Evolutionary conservation across 2,329 filamentous ascomycete genomes (phyloP).

Genomic region (Pestalotiopsis sp.): DNA sequence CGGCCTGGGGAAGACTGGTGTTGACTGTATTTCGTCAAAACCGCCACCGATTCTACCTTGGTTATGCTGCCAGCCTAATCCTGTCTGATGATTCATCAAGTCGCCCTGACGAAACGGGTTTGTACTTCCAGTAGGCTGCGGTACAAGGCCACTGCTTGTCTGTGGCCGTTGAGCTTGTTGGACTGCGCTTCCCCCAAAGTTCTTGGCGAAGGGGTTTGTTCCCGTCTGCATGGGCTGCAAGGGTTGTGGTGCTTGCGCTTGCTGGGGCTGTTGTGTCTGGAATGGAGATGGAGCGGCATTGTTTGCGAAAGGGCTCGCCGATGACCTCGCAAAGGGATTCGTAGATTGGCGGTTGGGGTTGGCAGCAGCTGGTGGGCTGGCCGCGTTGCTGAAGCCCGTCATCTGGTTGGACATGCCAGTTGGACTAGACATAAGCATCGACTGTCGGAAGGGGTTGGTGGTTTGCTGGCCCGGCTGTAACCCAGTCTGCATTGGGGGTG

Average conservation of each 20-base stretch:
- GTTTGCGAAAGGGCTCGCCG: slow-evolving; percentile 39
- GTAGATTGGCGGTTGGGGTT: slow-evolving; percentile 67
- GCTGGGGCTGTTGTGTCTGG: slow-evolving; percentile 40
- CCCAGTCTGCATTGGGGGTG: slow-evolving; percentile 39
- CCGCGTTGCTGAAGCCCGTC: slow-evolving; percentile 30
- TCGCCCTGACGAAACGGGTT: slow-evolving; percentile 93
- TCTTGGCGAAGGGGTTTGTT: slow-evolving; percentile 63
- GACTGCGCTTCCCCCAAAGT: slow-evolving; percentile 30
- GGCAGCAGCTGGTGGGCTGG: slow-evolving; percentile 37
- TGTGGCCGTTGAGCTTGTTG: slow-evolving; percentile 46
- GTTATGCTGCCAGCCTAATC: slow-evolving; percentile 83
- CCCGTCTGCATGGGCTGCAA: slow-evolving; percentile 55
- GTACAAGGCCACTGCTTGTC: slow-evolving; percentile 55
- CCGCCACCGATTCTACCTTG: slow-evolving; percentile 80
- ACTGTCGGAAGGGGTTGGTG: slow-evolving; percentile 94
- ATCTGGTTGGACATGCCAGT: slow-evolving; percentile 45
- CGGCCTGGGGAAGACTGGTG: slow-evolving; percentile 85
- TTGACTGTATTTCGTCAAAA: slow-evolving; percentile 76
- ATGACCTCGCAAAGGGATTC: slow-evolving; percentile 82
- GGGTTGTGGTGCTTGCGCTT: slow-evolving; percentile 38
- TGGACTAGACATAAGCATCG: slow-evolving; percentile 70
- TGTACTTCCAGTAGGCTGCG: slow-evolving; percentile 84
- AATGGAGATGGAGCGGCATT: slow-evolving; percentile 43
- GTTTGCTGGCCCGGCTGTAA: slow-evolving; percentile 58
- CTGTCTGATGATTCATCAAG: slow-evolving; percentile 87